A percentile compares a stretch with the other conserved stretches of the same genome.
Conservation (phyloP, 306 rosid species). For the Rubus parviflorus region DNA sequence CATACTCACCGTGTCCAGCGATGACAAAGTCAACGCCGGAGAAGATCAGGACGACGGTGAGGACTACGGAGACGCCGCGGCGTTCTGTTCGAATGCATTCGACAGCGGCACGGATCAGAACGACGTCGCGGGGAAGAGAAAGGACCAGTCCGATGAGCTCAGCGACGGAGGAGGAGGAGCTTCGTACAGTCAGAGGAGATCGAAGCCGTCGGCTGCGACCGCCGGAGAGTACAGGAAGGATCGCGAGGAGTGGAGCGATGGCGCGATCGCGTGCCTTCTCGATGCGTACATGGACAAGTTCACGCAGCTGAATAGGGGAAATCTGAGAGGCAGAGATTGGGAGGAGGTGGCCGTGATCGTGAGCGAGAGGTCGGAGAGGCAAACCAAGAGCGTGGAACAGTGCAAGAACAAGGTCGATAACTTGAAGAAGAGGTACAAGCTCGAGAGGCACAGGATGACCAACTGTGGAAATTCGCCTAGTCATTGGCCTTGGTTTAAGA, state of each 20-base stretch:
- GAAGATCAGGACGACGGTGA: slow-evolving; percentile 49
- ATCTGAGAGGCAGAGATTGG: slow-evolving; percentile 93
- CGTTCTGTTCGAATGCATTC: slow-evolving; percentile 51
- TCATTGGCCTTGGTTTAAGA: slow-evolving; percentile 98
- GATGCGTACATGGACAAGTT: slow-evolving; percentile 94
- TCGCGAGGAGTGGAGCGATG: slow-evolving; percentile 97
- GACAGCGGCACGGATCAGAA: slow-evolving; percentile 49
- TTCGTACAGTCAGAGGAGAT: slow-evolving; percentile 50
- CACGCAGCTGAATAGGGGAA: slow-evolving; percentile 86
- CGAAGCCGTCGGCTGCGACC: slow-evolving; percentile 35
- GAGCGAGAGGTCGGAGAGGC: slow-evolving; percentile 79
- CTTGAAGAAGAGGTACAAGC: slow-evolving; percentile 86
- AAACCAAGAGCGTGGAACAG: slow-evolving; percentile 86
- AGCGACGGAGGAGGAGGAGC: slow-evolving; percentile 43
- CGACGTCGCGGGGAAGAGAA: slow-evolving; percentile 52
- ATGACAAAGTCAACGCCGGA: slow-evolving; percentile 25
- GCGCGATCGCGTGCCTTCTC: slow-evolving; percentile 78
- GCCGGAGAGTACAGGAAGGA: slow-evolving; percentile 82
- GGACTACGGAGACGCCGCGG: slow-evolving; percentile 39
- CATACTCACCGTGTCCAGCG: background rate
- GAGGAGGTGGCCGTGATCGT: slow-evolving; percentile 89
- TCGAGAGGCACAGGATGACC: slow-evolving; percentile 85
- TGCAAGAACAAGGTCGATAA: slow-evolving; percentile 96
- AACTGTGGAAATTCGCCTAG: slow-evolving; percentile 66
- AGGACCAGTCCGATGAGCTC: slow-evolving; percentile 66